Conservation (phyloP, 495 filamentous ascomycete genomes). For the Penicillium bialowiezense region DNA sequence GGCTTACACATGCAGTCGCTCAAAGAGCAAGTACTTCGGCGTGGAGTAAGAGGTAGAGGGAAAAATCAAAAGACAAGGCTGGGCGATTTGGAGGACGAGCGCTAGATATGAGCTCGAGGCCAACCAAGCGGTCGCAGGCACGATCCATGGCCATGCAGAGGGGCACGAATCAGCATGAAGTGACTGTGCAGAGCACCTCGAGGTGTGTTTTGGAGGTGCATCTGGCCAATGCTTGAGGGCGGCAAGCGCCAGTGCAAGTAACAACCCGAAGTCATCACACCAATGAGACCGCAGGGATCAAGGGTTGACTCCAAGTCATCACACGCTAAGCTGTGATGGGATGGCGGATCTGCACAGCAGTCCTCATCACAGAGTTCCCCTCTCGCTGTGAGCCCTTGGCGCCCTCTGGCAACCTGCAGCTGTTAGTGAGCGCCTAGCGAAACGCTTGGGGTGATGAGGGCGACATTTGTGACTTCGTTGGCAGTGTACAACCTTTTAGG, state of each 20-base stretch:
- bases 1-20: constrained; percentile 35
- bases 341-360: constrained; percentile 33
- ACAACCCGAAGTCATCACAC: constrained; percentile 21
- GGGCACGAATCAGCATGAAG: constrained; percentile 32
- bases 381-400: constrained; percentile 2
- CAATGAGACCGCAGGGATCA: constrained; percentile 30
- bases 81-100: constrained; percentile 22
- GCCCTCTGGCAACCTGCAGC: constrained; percentile 1
- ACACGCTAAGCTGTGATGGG: constrained; percentile 43
- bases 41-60: not conserved
- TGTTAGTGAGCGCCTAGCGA: constrained; percentile 14
- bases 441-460: constrained; percentile 15
- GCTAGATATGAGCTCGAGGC: constrained; percentile 28
- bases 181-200: constrained; percentile 13
- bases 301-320: constrained; percentile 29
- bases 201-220: constrained; percentile 34
- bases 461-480: constrained; percentile 8
- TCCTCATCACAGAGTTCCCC: constrained; percentile 18
- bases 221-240: constrained; percentile 41
- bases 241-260: constrained; percentile 37
- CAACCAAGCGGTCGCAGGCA: constrained; percentile 14
- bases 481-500: too few relatives aligned
- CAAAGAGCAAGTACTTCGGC: constrained; percentile 12
- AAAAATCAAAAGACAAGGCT: constrained; percentile 14
- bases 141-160: constrained; percentile 21